These are phyloP conservation scores for Phyllosticta paracitricarpa DNA, from an alignment of 2,329 filamentous ascomycete genomes.

Conservation along the genomic window DNA sequence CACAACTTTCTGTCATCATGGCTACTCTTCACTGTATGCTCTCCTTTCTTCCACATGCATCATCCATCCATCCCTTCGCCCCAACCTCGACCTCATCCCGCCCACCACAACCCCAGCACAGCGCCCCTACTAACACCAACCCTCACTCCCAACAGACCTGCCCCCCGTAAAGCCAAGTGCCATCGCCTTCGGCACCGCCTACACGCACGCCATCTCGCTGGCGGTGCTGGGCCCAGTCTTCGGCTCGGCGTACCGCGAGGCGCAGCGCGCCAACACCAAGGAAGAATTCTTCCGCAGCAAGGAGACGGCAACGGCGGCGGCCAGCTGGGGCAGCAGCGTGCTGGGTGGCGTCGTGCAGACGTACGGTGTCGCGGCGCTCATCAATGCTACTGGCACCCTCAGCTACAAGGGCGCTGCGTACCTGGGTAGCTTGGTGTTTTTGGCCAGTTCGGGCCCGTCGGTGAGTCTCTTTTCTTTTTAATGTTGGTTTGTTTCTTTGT, in stretches of 20 bases:
- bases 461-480: constrained; percentile 43
- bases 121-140: not conserved
- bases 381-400: constrained; percentile 86
- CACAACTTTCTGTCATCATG: constrained; percentile 37
- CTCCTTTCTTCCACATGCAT: not conserved
- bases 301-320: constrained; percentile 78
- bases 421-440: constrained; percentile 82
- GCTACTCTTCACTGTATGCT: constrained; percentile 50
- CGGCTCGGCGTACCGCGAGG: constrained; percentile 87
- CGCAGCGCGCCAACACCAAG: constrained; percentile 84
- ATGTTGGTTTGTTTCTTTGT: not conserved
- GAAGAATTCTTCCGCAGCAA: constrained; percentile 93
- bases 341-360: constrained; percentile 80
- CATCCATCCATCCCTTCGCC: not conserved
- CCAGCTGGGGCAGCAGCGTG: constrained; percentile 83
- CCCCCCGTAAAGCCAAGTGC: constrained; percentile 93
- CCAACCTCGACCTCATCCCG: not conserved
- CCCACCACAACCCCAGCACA: not conserved
- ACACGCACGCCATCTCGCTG: constrained; percentile 86
- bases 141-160: constrained; percentile 40
- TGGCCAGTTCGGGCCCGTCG: constrained; percentile 76
- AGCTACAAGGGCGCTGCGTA: constrained; percentile 97
- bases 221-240: constrained; percentile 83
- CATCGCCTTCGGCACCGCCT: constrained; percentile 89
- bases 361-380: constrained; percentile 76